These are phyloP conservation scores for Misopates orontium DNA, from an alignment of 257 asterid genomes.

Conservation along the genomic window DNA sequence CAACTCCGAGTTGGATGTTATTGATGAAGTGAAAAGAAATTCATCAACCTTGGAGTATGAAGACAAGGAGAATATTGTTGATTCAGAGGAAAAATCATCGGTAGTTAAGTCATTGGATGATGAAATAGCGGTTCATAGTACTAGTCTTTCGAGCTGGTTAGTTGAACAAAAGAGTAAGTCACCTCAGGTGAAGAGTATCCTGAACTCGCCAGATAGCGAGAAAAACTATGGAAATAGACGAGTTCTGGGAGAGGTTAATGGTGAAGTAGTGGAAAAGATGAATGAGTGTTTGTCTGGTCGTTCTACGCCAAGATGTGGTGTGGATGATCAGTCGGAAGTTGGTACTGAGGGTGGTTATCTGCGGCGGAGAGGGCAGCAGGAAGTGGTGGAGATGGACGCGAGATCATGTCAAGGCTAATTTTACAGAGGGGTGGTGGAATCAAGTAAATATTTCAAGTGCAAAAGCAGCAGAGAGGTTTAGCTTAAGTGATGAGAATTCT, in stretches of 20 bases:
- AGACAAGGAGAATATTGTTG: slow-evolving; percentile 41
- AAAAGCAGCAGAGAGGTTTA: too few relatives aligned
- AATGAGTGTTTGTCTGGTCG: too few relatives aligned
- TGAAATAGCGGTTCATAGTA: slow-evolving; percentile 39
- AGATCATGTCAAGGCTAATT: too few relatives aligned
- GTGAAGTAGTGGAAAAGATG: neutral
- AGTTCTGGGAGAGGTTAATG: slow-evolving; percentile 36
- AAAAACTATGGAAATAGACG: slow-evolving; percentile 36
- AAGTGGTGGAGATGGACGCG: too few relatives aligned
- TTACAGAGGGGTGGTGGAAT: too few relatives aligned
- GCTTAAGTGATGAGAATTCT: too few relatives aligned
- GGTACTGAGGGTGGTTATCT: slow-evolving; percentile 60
- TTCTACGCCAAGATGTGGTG: slow-evolving; percentile 1
- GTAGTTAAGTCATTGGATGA: slow-evolving; percentile 7
- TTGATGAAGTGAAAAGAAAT: neutral
- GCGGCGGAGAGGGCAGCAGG: slow-evolving; percentile 32
- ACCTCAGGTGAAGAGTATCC: slow-evolving; percentile 13
- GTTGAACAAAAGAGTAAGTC: slow-evolving; percentile 37
- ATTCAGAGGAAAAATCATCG: slow-evolving; percentile 23
- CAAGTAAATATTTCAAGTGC: too few relatives aligned
- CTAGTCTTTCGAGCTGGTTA: slow-evolving; percentile 80
- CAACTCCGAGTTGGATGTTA: slow-evolving; percentile 5
- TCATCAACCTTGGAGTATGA: neutral
- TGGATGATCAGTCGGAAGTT: slow-evolving; percentile 30
- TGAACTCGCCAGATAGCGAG: slow-evolving; percentile 44